A percentile compares a stretch with the other conserved stretches of the same genome.
Conservation (phyloP, 2,329 filamentous ascomycete genomes). For the Sordariomycetes sp. region DNA sequence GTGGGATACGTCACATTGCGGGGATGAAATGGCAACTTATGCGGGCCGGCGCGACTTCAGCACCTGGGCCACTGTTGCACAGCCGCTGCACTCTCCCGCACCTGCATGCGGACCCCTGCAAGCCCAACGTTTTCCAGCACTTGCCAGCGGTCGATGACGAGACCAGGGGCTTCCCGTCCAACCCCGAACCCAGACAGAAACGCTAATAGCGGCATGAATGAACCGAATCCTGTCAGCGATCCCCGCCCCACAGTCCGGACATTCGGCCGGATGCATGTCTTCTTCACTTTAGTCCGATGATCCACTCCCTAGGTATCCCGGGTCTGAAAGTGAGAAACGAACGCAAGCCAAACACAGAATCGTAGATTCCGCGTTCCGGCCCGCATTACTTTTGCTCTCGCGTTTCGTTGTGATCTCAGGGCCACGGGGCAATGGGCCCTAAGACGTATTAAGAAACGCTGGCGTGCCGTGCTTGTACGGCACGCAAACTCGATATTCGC, state of each 20-base stretch:
- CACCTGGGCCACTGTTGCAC: neutral
- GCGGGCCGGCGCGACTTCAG: neutral
- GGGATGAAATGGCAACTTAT: neutral
- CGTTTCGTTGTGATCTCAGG: constrained; percentile 49
- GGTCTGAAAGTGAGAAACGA: constrained; percentile 41
- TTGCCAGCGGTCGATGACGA: no score
- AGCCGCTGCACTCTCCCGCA: neutral
- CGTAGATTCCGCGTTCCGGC: neutral
- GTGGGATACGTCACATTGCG: neutral
- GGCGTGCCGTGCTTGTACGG: neutral
- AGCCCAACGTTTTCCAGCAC: no score
- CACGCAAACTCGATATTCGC: constrained; percentile 4
- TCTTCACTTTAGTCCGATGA: constrained; percentile 53
- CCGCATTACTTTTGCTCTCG: constrained; percentile 36
- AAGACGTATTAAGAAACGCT: constrained; percentile 56
- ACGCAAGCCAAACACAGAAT: neutral
- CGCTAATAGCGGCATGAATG: no score
- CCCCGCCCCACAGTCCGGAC: no score
- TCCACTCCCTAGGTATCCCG: constrained; percentile 46
- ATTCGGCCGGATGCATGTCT: constrained; percentile 30
- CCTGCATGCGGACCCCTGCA: neutral
- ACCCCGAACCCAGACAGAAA: no score
- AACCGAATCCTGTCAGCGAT: no score
- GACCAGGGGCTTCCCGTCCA: no score
- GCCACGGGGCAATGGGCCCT: constrained; percentile 36